These are phyloP conservation scores for Volvox reticuliferus DNA, from an alignment of 139 green algal species.

Conservation along the genomic window DNA sequence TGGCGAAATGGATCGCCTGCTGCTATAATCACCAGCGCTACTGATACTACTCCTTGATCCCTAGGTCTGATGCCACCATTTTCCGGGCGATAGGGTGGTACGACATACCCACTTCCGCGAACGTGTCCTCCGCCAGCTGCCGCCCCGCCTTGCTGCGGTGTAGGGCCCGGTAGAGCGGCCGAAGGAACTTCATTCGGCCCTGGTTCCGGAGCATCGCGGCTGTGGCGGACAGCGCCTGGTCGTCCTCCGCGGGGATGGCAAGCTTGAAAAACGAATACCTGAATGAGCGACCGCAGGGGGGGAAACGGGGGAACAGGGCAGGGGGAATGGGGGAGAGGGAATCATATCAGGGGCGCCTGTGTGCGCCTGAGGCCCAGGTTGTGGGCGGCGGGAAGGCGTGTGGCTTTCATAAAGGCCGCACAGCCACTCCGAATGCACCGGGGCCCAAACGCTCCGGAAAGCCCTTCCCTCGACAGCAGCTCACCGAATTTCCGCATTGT, in stretches of 20 bases:
- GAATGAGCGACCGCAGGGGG: not conserved
- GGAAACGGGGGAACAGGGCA: not conserved
- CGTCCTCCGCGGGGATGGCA: conserved; percentile 77
- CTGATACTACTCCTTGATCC: not conserved
- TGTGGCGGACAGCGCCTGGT: conserved; percentile 55
- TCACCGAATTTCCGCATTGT: conserved; percentile 83
- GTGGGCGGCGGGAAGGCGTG: too few relatives aligned
- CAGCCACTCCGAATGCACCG: too few relatives aligned
- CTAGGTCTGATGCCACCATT: conserved; percentile 84
- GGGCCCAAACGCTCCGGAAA: not conserved
- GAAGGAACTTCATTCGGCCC: conserved; percentile 67
- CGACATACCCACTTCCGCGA: conserved; percentile 48
- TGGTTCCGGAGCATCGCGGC: conserved; percentile 74
- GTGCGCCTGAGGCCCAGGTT: too few relatives aligned
- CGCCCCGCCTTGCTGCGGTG: conserved; percentile 57
- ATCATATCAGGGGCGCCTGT: too few relatives aligned
- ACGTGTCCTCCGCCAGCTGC: conserved; percentile 76
- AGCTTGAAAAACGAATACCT: conserved; percentile 64
- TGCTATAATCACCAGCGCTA: too few relatives aligned
- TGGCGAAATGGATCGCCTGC: too few relatives aligned
- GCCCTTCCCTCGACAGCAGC: too few relatives aligned
- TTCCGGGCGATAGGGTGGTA: conserved; percentile 94
- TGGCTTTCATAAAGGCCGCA: too few relatives aligned
- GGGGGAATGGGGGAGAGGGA: too few relatives aligned
- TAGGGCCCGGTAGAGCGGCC: conserved; percentile 84